These are phyloP conservation scores for Zygosaccharomyces bailii DNA, from an alignment of 805 yeast species.

Conservation along the genomic window DNA sequence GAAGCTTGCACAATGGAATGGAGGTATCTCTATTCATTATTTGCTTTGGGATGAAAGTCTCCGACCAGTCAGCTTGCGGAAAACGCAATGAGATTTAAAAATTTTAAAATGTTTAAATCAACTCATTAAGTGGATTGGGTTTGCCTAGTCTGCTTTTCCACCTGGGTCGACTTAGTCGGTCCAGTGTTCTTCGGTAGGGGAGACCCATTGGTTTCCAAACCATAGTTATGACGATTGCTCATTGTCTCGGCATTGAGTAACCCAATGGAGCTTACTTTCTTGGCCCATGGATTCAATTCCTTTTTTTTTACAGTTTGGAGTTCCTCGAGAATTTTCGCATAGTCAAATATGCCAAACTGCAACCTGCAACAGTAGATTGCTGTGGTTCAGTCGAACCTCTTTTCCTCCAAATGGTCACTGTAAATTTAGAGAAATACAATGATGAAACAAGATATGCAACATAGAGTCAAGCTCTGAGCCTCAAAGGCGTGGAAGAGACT, in stretches of 20 bases:
- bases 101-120: constrained; percentile 36
- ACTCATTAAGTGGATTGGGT: constrained; percentile 33
- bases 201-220: constrained; percentile 52
- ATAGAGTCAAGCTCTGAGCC: constrained; percentile 90
- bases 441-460: constrained; percentile 76
- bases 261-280: constrained; percentile 87
- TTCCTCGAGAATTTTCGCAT: constrained; percentile 42
- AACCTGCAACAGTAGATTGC: constrained; percentile 12
- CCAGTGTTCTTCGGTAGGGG: constrained; percentile 57
- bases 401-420: constrained; percentile 15
- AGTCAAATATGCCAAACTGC: constrained; percentile 66
- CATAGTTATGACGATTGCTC: constrained; percentile 71
- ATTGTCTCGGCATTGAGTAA: constrained; percentile 38
- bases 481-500: constrained; percentile 60
- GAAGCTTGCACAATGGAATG: constrained; percentile 60
- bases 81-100: constrained; percentile 48
- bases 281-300: constrained; percentile 54
- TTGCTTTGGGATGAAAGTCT: constrained; percentile 83
- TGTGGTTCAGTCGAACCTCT: constrained; percentile 7
- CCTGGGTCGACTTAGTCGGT: constrained; percentile 17
- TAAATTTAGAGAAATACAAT: constrained; percentile 30
- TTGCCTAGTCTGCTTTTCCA: constrained; percentile 14
- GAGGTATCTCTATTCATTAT: constrained; percentile 15
- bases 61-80: constrained; percentile 71
- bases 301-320: constrained; percentile 31